These are phyloP conservation scores for Sugiyamaella grinbergsii DNA, from an alignment of 1,139 yeast species.

Conservation along the genomic window DNA sequence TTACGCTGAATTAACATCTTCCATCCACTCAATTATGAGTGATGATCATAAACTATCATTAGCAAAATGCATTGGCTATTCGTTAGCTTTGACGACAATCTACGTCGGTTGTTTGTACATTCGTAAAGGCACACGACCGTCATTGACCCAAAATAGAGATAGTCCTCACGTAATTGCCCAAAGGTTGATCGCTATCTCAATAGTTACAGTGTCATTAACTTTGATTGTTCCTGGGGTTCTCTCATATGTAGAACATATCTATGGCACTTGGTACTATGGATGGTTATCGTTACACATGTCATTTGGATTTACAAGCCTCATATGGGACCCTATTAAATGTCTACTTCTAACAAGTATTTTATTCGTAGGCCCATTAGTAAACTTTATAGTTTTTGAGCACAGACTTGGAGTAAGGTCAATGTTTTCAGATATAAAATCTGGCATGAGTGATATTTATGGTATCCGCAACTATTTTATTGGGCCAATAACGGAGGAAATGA, in stretches of 20 bases:
- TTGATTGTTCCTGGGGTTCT: constrained; percentile 29
- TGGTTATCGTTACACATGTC: constrained; percentile 35
- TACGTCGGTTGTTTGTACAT: constrained; percentile 43
- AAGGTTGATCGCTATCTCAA: constrained; percentile 42
- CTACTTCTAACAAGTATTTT: constrained; percentile 38
- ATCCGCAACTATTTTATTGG: constrained; percentile 72
- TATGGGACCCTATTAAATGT: constrained; percentile 31
- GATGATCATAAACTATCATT: constrained; percentile 2
- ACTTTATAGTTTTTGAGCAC: constrained; percentile 42
- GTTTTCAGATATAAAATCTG: constrained; percentile 22
- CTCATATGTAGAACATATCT: constrained; percentile 23
- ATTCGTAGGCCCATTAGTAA: constrained; percentile 63
- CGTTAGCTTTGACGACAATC: constrained; percentile 31
- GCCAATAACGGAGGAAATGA: constrained; percentile 84
- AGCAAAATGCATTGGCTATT: constrained; percentile 20
- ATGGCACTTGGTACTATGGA: constrained; percentile 30
- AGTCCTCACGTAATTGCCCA: constrained; percentile 44
- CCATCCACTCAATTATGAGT: not conserved
- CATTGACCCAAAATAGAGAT: constrained; percentile 35
- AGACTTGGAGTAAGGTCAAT: constrained; percentile 29
- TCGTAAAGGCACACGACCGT: constrained; percentile 38
- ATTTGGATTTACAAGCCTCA: constrained; percentile 25
- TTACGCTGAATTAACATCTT: too few species aligned
- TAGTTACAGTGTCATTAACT: constrained; percentile 36
- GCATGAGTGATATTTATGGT: constrained; percentile 49